Evolutionary conservation across 2,329 filamentous ascomycete species (phyloP).

Genomic region (Arthrobotrys entomopaga): DNA sequence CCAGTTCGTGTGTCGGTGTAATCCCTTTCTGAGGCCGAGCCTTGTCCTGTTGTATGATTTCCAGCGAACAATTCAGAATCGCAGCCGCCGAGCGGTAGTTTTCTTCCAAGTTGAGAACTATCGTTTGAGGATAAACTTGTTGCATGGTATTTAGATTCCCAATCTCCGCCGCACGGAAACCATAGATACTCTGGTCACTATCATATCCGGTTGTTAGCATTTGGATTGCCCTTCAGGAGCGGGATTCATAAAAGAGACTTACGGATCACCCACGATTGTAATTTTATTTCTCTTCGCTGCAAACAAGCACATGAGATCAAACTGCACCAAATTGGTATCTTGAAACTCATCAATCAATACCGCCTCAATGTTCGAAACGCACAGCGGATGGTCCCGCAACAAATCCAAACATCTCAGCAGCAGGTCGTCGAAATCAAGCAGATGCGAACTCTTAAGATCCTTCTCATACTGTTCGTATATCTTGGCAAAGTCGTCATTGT

Average conservation of each 20-base stretch:
- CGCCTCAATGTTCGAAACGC: conserved; percentile 87
- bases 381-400: conserved; percentile 76
- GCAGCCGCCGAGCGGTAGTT: conserved; percentile 92
- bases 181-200: conserved; percentile 92
- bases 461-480: conserved; percentile 80
- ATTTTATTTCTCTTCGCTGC: conserved; percentile 78
- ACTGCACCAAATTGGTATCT: conserved; percentile 94
- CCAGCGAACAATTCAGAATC: conserved; percentile 81
- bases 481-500: conserved; percentile 70
- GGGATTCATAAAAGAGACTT: neutral
- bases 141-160: conserved; percentile 85
- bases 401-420: conserved; percentile 84
- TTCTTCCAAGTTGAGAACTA: conserved; percentile 86
- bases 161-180: conserved; percentile 92
- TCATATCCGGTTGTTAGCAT: conserved; percentile 5
- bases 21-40: conserved; percentile 82
- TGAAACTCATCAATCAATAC: conserved; percentile 98
- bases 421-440: conserved; percentile 94
- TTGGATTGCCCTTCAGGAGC: neutral
- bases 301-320: conserved; percentile 90
- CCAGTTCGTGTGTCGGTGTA: conserved; percentile 80
- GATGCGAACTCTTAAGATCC: conserved; percentile 77
- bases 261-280: conserved; percentile 91
- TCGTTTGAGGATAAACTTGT: conserved; percentile 77
- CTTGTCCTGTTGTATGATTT: conserved; percentile 89